Evolutionary conservation across 306 rosid genomes (phyloP), one percentile per base, ranked within the genome.

Genomic region (Cicer cuneatum): DNA sequence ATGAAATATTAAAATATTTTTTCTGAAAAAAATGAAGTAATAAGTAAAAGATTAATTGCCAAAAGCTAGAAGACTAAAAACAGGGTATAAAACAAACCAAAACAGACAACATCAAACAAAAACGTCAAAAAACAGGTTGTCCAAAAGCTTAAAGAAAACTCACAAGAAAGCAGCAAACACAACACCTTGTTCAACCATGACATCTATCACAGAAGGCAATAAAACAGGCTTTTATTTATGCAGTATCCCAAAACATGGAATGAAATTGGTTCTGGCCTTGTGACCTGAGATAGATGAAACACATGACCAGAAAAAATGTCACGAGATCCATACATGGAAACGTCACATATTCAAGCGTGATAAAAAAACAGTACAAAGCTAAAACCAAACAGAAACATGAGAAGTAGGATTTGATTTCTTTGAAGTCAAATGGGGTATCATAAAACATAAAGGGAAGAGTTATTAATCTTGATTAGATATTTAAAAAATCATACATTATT

Each of bases 151-250:
- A 21, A 35, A 14, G 8, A 51, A n/a, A 61, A n/a, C 1, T 9
- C 46, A 71, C 13, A 76, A 79, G 18, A 70, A 63, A 46, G 58
- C 39, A 21, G 66, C 39, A 61, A 42, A 77, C 8, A 35, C 62
- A 12, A 49, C 59, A 91, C 98, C 98, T 88, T 93, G 97, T 78
- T 93, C 97, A 71, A 93, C 80, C 37, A 88, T 87, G 21, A 89
- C 79, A 85, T 91, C 96, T 5, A 93, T 83, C 49, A 93, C 98
- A 24, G 85, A 88, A 64, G 85, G 88, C 84, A 93, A 80, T 48
- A 93, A 78, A 78, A 91, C 91, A 83, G 91, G 92, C 90, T 93
- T 93, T 91, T 93, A 91, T 61, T 88, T 91, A 79, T 91, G 78
- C 76, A 89, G 78, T 42, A 80, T 96, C 38, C 97, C 92, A 38